Percentiles rank a stretch among this genome's conserved stretches.
These are phyloP conservation scores for Lagenaria siceraria DNA, from an alignment of 306 rosid genomes.

Conservation along the genomic window DNA sequence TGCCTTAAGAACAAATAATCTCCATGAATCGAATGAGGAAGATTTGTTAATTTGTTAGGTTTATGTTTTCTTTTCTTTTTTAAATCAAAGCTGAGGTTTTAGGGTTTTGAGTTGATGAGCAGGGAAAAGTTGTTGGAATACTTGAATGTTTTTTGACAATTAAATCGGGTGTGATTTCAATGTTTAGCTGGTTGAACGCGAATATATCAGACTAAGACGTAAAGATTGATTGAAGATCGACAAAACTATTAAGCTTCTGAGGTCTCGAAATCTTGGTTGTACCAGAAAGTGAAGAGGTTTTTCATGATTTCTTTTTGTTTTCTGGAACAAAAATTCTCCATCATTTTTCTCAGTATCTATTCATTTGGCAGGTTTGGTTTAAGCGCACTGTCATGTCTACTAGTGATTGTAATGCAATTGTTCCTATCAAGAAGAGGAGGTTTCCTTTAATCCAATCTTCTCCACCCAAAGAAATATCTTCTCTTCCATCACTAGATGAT, in stretches of 20 bases:
- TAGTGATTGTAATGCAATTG: slow-evolving; percentile 70
- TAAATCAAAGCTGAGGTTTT: neutral
- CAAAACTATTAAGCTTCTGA: neutral
- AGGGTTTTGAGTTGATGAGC: neutral
- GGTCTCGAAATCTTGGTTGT: neutral
- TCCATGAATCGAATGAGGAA: neutral
- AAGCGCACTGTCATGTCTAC: slow-evolving; percentile 45
- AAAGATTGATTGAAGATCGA: neutral
- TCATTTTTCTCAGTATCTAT: neutral
- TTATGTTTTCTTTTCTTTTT: neutral
- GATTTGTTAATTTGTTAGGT: neutral
- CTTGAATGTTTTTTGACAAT: neutral
- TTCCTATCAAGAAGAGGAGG: slow-evolving; percentile 90
- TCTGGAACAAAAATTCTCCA: neutral
- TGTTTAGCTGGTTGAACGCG: neutral
- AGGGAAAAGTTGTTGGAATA: neutral
- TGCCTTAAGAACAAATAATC: neutral
- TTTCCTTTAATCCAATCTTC: slow-evolving; percentile 35
- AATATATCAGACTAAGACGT: neutral
- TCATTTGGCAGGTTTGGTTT: slow-evolving; percentile 75
- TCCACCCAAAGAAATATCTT: slow-evolving; percentile 42
- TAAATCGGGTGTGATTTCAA: neutral
- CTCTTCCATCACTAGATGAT: slow-evolving; percentile 21
- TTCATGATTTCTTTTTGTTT: neutral
- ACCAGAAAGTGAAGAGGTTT: neutral